Base-by-base conservation (phyloP, 2,329 filamentous ascomycete species). In the Pseudopyrenochaeta lycopersici region DNA sequence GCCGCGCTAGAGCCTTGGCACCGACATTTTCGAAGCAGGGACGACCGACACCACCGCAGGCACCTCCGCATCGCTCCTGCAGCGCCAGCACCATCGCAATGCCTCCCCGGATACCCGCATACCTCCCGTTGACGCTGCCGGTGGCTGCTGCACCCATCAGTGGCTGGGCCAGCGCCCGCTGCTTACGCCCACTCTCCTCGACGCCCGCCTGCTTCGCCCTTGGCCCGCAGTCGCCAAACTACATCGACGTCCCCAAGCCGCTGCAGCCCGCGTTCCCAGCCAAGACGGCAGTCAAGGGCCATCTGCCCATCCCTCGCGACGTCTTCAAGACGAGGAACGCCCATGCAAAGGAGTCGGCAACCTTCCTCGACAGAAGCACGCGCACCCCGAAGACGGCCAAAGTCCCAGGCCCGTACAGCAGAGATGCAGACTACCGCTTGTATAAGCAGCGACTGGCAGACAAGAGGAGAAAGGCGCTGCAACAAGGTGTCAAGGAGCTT, bases 141-240 rank as follows among this genome's bases (percentile, higher is more conserved):
- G 7, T 60, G 12, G 18, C 58, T 4, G 15, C 46, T 2, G 15
- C 62, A 7, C 61, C 72, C 23, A 29, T 45, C 61, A 54, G 52
- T 58, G 58, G 53, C 56, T 31, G 52, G 33, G n/a, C 36, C 17
- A 36, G 38, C 46, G 27, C 48, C 51, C 44, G 49, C 44, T 40
- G 44, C 52, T 12, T 57, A 39, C 47, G 62, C 45, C 46, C 77
- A 49, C 84, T 84, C 68, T 77, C 79, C 58, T 80, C 81, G 20
- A 78, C 82, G 14, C 43, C 78, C 15, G 39, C 73, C n/a, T 64
- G 68, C 52, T 72, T 70, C 43, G 77, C 78, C 44, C 81, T 93
- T 60, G 89, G 89, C 15, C 94, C 95, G 43, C 91, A 97, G 74
- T 96, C 92, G 31, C 94, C 95, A 41, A 85, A 85, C 61, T 98